phyloP scores from a whole-genome alignment of 176 grass and related monocot genomes.

The Tuctoria greenei region DNA sequence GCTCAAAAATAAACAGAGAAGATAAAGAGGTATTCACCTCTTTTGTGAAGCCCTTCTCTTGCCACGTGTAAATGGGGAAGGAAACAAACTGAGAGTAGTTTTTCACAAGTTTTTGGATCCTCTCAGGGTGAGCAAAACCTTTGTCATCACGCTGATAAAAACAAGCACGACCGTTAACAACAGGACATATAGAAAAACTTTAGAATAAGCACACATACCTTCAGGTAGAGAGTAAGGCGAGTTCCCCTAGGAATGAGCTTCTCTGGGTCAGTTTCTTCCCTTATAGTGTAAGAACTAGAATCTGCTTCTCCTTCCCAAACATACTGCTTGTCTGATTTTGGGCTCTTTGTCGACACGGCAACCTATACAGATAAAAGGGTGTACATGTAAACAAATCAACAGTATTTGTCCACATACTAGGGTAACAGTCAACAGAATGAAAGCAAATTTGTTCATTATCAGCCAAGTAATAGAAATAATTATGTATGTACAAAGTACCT shows the following conservation, averaged over 20 bases:
- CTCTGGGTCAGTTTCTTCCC: constrained; percentile 74
- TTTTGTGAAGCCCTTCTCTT: constrained; percentile 95
- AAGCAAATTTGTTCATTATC: not conserved
- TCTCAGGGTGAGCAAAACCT: constrained; percentile 92
- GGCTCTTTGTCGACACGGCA: constrained; percentile 88
- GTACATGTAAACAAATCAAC: not conserved
- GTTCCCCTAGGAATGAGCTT: constrained; percentile 94
- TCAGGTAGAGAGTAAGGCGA: constrained; percentile 79
- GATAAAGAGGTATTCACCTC: constrained; percentile 49
- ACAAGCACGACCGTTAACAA: constrained; percentile 14
- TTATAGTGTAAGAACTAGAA: constrained; percentile 78
- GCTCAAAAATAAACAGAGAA: constrained; percentile 1
- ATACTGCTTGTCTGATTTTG: constrained; percentile 96
- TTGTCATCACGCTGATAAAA: constrained; percentile 74
- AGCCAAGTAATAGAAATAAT: constrained; percentile 3
- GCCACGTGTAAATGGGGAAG: constrained; percentile 94
- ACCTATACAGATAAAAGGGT: constrained; percentile 50
- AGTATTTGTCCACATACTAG: not conserved
- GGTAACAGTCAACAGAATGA: not conserved
- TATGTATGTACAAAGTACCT: constrained; percentile 49
- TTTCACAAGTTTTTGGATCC: constrained; percentile 91
- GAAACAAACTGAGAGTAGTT: constrained; percentile 99
- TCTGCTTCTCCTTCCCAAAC: constrained; percentile 85
- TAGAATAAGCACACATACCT: constrained; percentile 50
- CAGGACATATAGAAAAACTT: not conserved